phyloP scores from a whole-genome alignment of 192 early-diverging fungal species.

The Cetraspora pellucida region DNA sequence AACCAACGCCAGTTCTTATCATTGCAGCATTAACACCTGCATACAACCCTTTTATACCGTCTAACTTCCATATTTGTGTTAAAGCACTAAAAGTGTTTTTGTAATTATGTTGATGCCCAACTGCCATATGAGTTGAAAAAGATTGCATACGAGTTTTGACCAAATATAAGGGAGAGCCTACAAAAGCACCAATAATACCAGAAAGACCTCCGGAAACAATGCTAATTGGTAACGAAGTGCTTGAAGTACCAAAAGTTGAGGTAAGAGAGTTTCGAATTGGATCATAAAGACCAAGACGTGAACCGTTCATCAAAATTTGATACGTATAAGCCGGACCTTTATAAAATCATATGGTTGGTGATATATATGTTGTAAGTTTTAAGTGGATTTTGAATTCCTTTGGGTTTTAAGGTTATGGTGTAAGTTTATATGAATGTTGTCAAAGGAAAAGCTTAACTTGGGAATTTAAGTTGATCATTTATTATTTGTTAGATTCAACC shows the following conservation, averaged over 20 bases:
- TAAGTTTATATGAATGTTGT: too few relatives aligned
- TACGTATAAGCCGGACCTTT: slow-evolving; percentile 79
- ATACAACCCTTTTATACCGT: slow-evolving; percentile 82
- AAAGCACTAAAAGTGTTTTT: slow-evolving; percentile 67
- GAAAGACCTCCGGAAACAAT: slow-evolving; percentile 73
- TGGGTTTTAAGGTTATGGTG: too few relatives aligned
- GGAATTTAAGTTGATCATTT: too few relatives aligned
- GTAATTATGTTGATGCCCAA: slow-evolving; percentile 89
- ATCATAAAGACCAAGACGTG: slow-evolving; percentile 88
- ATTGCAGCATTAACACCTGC: slow-evolving; percentile 88
- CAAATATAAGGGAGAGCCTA: slow-evolving; percentile 87
- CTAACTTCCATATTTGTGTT: slow-evolving; percentile 62
- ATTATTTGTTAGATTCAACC: too few relatives aligned
- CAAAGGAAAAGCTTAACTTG: too few relatives aligned
- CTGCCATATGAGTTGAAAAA: slow-evolving; percentile 65
- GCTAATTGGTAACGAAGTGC: slow-evolving; percentile 54
- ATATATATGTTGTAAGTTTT: too few relatives aligned
- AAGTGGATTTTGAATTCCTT: too few relatives aligned
- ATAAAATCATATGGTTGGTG: too few relatives aligned
- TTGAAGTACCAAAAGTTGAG: slow-evolving; percentile 44
- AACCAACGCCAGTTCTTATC: slow-evolving; percentile 85
- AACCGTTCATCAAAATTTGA: slow-evolving; percentile 92
- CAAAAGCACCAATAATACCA: slow-evolving; percentile 78
- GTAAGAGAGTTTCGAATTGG: slow-evolving; percentile 69
- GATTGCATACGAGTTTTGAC: slow-evolving; percentile 90